phyloP scores from a whole-genome alignment of 2,329 filamentous ascomycete species.

The Talaromyces marneffei region DNA sequence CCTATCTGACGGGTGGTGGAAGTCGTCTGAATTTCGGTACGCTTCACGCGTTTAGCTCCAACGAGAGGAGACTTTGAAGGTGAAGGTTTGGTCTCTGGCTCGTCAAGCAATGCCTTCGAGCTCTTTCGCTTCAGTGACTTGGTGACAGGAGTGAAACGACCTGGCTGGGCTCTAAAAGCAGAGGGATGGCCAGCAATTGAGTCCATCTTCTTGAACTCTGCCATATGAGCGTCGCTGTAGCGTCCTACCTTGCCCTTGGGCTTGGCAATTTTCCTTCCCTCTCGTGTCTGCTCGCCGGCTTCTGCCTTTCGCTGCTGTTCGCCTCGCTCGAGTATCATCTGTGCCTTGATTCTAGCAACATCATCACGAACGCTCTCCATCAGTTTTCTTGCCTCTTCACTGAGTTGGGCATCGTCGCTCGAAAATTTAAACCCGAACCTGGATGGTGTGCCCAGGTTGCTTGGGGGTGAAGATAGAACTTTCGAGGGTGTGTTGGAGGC shows the following conservation, averaged over 20 bases:
- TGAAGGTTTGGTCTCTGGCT: constrained; percentile 46
- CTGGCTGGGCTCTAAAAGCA: constrained; percentile 52
- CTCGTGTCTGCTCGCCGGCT: constrained; percentile 39
- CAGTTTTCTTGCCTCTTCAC: constrained; percentile 49
- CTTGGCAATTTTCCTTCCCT: constrained; percentile 66
- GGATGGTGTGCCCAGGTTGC: constrained; percentile 37
- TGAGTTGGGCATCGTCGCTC: constrained; percentile 40
- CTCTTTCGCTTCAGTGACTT: constrained; percentile 48
- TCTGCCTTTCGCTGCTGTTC: constrained; percentile 47
- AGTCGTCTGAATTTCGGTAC: constrained; percentile 61
- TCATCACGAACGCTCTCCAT: constrained; percentile 66
- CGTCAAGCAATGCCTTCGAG: constrained; percentile 62
- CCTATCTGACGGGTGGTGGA: constrained; percentile 50
- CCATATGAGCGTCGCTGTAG: constrained; percentile 80
- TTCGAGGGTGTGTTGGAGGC: constrained; percentile 40
- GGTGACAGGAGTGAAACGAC: constrained; percentile 36
- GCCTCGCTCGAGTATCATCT: constrained; percentile 59
- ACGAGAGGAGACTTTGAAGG: constrained; percentile 29
- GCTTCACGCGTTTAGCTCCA: constrained; percentile 66
- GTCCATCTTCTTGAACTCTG: constrained; percentile 95
- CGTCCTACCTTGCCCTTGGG: constrained; percentile 72
- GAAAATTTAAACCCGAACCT: constrained; percentile 44
- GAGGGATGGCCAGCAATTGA: constrained; percentile 86
- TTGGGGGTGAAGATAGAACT: constrained; percentile 28
- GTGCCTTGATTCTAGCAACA: constrained; percentile 63